phyloP scores from a whole-genome alignment of 148 eudicot genomes.

The Beta vulgaris region DNA sequence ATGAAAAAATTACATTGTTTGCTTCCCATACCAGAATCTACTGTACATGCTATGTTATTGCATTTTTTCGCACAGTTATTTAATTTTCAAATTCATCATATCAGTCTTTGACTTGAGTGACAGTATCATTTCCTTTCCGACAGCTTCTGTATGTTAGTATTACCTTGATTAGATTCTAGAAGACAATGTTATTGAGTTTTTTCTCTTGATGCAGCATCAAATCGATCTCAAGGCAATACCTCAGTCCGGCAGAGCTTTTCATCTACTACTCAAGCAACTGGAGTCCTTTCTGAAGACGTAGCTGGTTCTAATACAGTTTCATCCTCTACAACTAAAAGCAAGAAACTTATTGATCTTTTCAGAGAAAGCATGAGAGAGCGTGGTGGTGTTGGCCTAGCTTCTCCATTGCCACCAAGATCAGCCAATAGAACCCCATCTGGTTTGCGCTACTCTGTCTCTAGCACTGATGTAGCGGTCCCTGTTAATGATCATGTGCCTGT shows the following conservation, averaged over 20 bases:
- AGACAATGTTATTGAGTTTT: neutral
- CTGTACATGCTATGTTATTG: neutral
- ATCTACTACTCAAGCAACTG: constrained; percentile 10
- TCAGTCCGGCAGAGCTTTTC: constrained; percentile 28
- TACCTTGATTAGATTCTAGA: neutral
- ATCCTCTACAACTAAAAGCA: constrained; percentile 34
- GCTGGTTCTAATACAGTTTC: constrained; percentile 17
- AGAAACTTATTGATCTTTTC: constrained; percentile 61
- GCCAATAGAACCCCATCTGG: constrained; percentile 33
- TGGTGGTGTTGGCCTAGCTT: constrained; percentile 9
- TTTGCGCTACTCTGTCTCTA: constrained; percentile 25
- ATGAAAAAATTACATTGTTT: neutral
- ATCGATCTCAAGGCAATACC: constrained; percentile 22
- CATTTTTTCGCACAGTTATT: neutral
- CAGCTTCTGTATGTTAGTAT: neutral
- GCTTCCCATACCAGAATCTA: neutral
- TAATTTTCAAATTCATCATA: neutral
- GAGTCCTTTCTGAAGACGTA: constrained; percentile 4
- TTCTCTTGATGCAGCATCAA: constrained; percentile 22
- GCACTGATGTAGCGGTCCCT: constrained; percentile 36
- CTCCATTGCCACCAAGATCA: constrained; percentile 31
- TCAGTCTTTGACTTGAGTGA: neutral
- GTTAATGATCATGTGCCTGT: constrained; percentile 21
- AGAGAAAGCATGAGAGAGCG: constrained; percentile 51
- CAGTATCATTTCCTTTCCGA: neutral